Percentiles rank a stretch among this genome's conserved stretches.
These are phyloP conservation scores for Pholiota molesta DNA, from an alignment of 768 basidiomycete genomes.

Conservation along the genomic window DNA sequence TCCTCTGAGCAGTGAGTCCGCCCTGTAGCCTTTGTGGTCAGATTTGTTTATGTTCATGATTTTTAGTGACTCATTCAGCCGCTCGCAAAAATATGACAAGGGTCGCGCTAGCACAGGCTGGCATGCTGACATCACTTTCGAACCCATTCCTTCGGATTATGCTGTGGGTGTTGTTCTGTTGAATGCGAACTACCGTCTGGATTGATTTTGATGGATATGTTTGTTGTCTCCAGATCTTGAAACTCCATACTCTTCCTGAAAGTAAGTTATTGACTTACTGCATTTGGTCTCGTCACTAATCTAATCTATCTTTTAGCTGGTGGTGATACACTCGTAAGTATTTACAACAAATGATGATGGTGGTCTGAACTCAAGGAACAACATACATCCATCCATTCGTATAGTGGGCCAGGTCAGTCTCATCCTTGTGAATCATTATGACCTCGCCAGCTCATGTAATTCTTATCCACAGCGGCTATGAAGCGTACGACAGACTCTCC, in stretches of 20 bases:
- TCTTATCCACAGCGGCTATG: conserved; percentile 44
- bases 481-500: conserved; percentile 66
- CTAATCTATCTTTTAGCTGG: conserved; percentile 28
- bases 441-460: neutral
- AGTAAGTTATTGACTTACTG: conserved; percentile 22
- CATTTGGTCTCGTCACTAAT: neutral
- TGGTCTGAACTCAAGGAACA: neutral
- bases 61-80: neutral
- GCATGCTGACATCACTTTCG: conserved; percentile 67
- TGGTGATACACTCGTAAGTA: conserved; percentile 45
- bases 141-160: conserved; percentile 61
- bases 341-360: neutral
- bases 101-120: conserved; percentile 42
- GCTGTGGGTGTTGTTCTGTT: conserved; percentile 41
- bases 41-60: neutral
- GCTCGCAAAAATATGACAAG: conserved; percentile 24
- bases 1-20: conserved; percentile 42
- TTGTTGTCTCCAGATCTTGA: conserved; percentile 34
- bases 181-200: neutral
- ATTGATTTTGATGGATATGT: neutral
- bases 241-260: conserved; percentile 42
- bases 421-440: neutral
- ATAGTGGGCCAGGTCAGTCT: conserved; percentile 42
- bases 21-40: neutral
- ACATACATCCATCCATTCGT: neutral